phyloP scores from a whole-genome alignment of 441 rosid species.

The Mallotus repandus region DNA sequence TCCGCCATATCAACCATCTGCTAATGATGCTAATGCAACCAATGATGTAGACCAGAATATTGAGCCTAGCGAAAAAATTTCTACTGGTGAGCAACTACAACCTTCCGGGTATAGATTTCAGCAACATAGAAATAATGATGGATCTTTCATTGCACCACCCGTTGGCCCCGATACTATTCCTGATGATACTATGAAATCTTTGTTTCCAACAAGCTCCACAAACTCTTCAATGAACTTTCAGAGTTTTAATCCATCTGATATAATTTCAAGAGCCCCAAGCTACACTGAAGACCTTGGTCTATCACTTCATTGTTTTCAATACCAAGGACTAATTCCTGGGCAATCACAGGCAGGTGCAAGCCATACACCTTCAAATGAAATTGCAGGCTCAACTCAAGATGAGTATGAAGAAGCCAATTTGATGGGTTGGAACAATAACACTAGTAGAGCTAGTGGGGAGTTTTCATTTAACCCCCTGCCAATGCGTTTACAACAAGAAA shows the following conservation, averaged over 20 bases:
- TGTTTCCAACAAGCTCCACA: slow-evolving; percentile 70
- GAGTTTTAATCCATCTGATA: slow-evolving; percentile 42
- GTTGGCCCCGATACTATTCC: slow-evolving; percentile 55
- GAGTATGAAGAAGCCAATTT: slow-evolving; percentile 42
- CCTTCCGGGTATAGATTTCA: slow-evolving; percentile 25
- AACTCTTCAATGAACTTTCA: slow-evolving; percentile 49
- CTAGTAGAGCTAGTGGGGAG: slow-evolving; percentile 46
- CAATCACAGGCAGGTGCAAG: slow-evolving; percentile 25
- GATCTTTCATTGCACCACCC: slow-evolving; percentile 50
- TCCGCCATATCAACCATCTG: slow-evolving; percentile 78
- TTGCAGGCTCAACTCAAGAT: slow-evolving; percentile 12
- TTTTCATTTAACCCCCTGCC: slow-evolving; percentile 44
- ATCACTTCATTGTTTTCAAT: slow-evolving; percentile 60
- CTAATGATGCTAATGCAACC: slow-evolving; percentile 19
- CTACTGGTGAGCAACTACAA: slow-evolving; percentile 31
- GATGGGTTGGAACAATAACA: slow-evolving; percentile 43
- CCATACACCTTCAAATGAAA: slow-evolving; percentile 39
- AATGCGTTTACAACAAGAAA: slow-evolving; percentile 25
- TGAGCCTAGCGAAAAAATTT: slow-evolving; percentile 29
- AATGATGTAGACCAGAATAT: slow-evolving; percentile 25
- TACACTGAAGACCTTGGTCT: slow-evolving; percentile 44
- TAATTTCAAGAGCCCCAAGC: slow-evolving; percentile 44
- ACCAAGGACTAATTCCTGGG: slow-evolving; percentile 50
- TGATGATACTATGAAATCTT: slow-evolving; percentile 77
- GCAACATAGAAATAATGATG: slow-evolving; percentile 28